Base-by-base conservation (phyloP, 306 rosid genomes). In the Aeschynomene evenia region DNA sequence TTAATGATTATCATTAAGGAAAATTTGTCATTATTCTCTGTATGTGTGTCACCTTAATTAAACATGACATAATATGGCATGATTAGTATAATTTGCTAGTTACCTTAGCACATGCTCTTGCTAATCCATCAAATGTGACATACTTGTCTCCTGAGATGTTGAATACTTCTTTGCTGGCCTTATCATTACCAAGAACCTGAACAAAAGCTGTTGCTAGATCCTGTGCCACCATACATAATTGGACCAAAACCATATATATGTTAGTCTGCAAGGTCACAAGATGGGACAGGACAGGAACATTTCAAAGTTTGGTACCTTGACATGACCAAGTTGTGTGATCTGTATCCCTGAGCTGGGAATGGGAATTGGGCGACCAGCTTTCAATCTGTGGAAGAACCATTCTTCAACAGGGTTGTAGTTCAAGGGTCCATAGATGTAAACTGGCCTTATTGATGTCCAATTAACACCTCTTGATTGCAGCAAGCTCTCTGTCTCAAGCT, bases 281-380 rank as follows among this genome's bases (percentile, higher is more conserved):
- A 31, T 19, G 11, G 63, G 36, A 34, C 6, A 53, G 63, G 20
- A 50, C 7, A 70, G 5, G 16, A 40, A 28, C 56, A 62, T 43
- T 16, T 64, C 29, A 43, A n/a, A 66, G 20, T 9, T 15, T 6
- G 46, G 58, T 16, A 87, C 98, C 95, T 90, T 91, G 67, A 94
- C 98, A 48, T 94, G 98, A 63, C 98, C 98, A 6, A 94, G 98
- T 75, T 90, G 97, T 24, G 98, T 88, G 54, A 87, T 87, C 76
- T 94, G 98, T 19, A 80, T 33, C 63, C 98, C 98, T 1, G 97
- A 85, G 85, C 84, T 81, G 18, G 97, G 97, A 68, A 88, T 64
- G n/a, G 97, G 98, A 80, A 94, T 94, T 19, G 97, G 97, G 63
- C 98, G 96, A 63, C 99, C 95, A 12, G 96, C 97, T 83, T 91